Evolutionary conservation across 2,329 filamentous ascomycete genomes (phyloP).

Genomic region (Scedosporium boydii): DNA sequence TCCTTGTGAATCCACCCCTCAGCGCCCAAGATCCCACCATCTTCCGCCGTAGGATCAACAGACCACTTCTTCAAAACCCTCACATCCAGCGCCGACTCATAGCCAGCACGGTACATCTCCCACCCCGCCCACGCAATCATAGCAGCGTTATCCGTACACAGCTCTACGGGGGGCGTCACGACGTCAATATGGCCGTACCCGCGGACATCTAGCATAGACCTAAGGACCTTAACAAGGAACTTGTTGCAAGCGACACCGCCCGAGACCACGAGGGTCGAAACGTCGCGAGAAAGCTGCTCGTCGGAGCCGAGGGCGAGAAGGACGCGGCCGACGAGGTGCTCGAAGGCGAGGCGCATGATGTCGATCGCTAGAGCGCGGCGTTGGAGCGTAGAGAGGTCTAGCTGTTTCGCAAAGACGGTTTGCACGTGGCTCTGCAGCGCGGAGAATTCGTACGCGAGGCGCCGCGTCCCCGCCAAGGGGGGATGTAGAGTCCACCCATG

Average conservation of each 20-base stretch:
- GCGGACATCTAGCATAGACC: conserved; percentile 49
- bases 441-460: conserved; percentile 64
- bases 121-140: conserved; percentile 95
- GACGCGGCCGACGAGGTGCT: conserved; percentile 72
- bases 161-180: conserved; percentile 61
- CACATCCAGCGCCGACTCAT: conserved; percentile 51
- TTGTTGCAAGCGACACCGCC: conserved; percentile 85
- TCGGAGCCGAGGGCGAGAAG: conserved; percentile 50
- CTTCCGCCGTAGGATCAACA: conserved; percentile 51
- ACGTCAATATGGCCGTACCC: conserved; percentile 54
- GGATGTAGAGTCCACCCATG: conserved; percentile 56
- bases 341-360: conserved; percentile 73
- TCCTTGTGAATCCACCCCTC: conserved; percentile 30
- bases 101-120: conserved; percentile 83
- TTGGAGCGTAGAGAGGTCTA: conserved; percentile 43
- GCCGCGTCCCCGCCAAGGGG: conserved; percentile 50
- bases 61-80: conserved; percentile 61
- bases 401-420: conserved; percentile 34
- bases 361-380: conserved; percentile 61
- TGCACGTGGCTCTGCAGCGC: conserved; percentile 59
- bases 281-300: conserved; percentile 17
- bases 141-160: conserved; percentile 92
- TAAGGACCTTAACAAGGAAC: conserved; percentile 62
- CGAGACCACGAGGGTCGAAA: conserved; percentile 66
- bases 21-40: conserved; percentile 59